Percentiles rank a stretch among this genome's conserved stretches.
Conservation (phyloP, 1,139 yeast genomes). For the Zygoascus hellenicus region DNA sequence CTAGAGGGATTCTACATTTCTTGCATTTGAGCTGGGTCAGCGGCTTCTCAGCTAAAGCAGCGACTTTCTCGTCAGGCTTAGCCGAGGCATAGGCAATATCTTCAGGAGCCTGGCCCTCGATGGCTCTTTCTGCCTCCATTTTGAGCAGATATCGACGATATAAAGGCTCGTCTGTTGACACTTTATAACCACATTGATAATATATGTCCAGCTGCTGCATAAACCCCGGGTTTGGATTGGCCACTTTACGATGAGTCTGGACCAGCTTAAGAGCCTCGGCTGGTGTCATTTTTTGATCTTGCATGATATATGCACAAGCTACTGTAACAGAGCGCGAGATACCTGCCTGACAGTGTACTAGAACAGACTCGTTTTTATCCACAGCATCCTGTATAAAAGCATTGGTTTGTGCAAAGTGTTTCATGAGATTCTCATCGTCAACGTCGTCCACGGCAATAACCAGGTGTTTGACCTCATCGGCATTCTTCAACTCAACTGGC, state of each 20-base stretch:
- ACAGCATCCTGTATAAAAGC: conserved; percentile 63
- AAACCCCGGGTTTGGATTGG: conserved; percentile 77
- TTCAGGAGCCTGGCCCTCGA: conserved; percentile 27
- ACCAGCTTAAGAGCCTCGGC: conserved; percentile 69
- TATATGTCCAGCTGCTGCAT: conserved; percentile 63
- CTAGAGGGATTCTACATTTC: conserved; percentile 31
- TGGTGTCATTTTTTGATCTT: conserved; percentile 52
- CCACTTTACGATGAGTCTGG: conserved; percentile 50
- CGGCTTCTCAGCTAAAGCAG: background rate
- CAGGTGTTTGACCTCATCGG: conserved; percentile 44
- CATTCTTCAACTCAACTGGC: conserved; percentile 32
- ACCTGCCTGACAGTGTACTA: conserved; percentile 66
- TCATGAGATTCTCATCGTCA: conserved; percentile 55
- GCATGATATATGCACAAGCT: conserved; percentile 74
- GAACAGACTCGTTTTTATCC: conserved; percentile 27
- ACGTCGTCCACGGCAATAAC: conserved; percentile 68
- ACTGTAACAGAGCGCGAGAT: conserved; percentile 74
- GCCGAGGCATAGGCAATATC: conserved; percentile 14
- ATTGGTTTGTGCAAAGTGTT: conserved; percentile 54
- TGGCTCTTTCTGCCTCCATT: conserved; percentile 32
- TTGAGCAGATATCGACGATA: conserved; percentile 51
- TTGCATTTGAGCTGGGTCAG: conserved; percentile 29
- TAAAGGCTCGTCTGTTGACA: conserved; percentile 35
- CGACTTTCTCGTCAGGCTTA: background rate
- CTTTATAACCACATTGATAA: conserved; percentile 43